These are phyloP conservation scores for Pseudogymnoascus pannorum DNA, from an alignment of 2,329 filamentous ascomycete genomes.

Conservation along the genomic window DNA sequence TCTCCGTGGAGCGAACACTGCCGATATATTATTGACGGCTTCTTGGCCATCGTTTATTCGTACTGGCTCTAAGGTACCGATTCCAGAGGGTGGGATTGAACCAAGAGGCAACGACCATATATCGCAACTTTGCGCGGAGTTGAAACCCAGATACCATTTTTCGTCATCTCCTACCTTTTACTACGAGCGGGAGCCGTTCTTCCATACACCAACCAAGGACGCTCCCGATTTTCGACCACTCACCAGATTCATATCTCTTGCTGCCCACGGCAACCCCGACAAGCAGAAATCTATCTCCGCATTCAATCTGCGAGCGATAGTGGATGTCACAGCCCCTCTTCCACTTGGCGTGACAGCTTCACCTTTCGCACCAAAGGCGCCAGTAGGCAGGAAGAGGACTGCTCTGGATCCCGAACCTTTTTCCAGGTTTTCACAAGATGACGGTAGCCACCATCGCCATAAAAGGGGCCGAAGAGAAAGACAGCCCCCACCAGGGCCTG, in stretches of 20 bases:
- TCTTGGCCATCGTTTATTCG: slow-evolving; percentile 75
- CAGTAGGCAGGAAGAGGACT: slow-evolving; percentile 49
- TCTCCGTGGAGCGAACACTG: slow-evolving; percentile 66
- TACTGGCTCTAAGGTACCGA: slow-evolving; percentile 55
- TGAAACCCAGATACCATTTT: slow-evolving; percentile 93
- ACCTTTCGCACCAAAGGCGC: slow-evolving; percentile 50
- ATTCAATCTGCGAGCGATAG: slow-evolving; percentile 60
- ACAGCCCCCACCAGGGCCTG: slow-evolving; percentile 59
- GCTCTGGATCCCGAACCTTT: slow-evolving; percentile 40
- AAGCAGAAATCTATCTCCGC: slow-evolving; percentile 81
- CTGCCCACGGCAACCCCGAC: slow-evolving; percentile 63
- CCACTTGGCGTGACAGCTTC: slow-evolving; percentile 68
- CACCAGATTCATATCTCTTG: slow-evolving; percentile 87
- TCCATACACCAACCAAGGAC: slow-evolving; percentile 52
- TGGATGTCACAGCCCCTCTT: slow-evolving; percentile 51
- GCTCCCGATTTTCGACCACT: slow-evolving; percentile 50
- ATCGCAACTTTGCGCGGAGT: slow-evolving; percentile 65
- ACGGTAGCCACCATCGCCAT: slow-evolving; percentile 35
- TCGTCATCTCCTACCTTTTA: slow-evolving; percentile 56
- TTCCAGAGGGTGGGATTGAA: slow-evolving; percentile 45
- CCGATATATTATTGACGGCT: slow-evolving; percentile 81
- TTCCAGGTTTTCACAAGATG: slow-evolving; percentile 47
- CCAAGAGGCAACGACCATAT: slow-evolving; percentile 57
- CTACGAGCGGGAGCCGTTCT: slow-evolving; percentile 90
- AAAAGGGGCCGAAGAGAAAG: slow-evolving; percentile 41